Percentiles rank a stretch among this genome's conserved stretches.
phyloP scores from a whole-genome alignment of 306 rosid species.

The Dicorynia guianensis region DNA sequence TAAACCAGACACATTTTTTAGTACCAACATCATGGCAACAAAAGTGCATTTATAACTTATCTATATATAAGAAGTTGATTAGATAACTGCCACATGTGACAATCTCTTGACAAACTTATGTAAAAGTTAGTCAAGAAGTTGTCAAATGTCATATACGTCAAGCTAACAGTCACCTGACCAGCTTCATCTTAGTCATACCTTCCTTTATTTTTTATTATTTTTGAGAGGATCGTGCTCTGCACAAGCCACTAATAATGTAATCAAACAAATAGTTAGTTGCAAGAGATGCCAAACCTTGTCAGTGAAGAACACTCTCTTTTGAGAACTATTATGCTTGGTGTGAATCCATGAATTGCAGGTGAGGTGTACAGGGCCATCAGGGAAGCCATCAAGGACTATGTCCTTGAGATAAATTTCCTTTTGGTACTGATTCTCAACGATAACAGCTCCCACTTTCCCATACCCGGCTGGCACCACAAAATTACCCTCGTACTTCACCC shows the following conservation, averaged over 20 bases:
- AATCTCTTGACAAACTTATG: no score
- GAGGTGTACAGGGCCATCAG: slow-evolving; percentile 35
- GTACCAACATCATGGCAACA: no score
- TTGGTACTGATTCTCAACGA: slow-evolving; percentile 30
- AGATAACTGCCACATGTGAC: no score
- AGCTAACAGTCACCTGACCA: no score
- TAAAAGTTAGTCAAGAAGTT: no score
- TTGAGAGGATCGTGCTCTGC: no score
- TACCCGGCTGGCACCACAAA: slow-evolving; percentile 37
- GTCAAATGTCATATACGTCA: no score
- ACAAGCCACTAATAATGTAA: no score
- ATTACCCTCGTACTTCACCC: slow-evolving; percentile 22
- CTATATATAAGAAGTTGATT: no score
- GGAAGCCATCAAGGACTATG: slow-evolving; percentile 42
- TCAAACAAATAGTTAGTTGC: background rate
- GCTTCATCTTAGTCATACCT: no score
- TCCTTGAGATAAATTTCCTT: slow-evolving; percentile 33
- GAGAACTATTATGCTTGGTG: slow-evolving; percentile 6
- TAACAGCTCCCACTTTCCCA: slow-evolving; percentile 49
- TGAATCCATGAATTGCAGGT: slow-evolving; percentile 56
- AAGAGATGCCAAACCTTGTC: slow-evolving; percentile 42
- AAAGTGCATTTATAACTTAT: no score
- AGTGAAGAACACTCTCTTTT: slow-evolving; percentile 49
- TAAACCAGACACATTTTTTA: background rate
- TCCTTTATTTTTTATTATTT: no score